These are phyloP conservation scores for Alternaria panax DNA, from an alignment of 2,329 filamentous ascomycete species.

Conservation along the genomic window DNA sequence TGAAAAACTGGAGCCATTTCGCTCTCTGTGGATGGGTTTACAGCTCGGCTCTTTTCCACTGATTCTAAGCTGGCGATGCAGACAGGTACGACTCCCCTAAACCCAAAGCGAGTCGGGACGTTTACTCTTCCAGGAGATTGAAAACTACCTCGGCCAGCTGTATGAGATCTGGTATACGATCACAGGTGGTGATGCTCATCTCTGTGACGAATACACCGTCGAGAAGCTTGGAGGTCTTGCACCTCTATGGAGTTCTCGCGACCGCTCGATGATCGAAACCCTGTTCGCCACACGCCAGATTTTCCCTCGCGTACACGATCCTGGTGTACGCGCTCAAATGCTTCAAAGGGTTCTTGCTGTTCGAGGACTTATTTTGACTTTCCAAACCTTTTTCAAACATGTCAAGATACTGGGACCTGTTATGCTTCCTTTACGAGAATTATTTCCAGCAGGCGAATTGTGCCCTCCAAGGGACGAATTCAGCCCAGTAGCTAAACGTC, in stretches of 20 bases:
- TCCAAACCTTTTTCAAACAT: slow-evolving; percentile 22
- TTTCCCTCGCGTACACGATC: slow-evolving; percentile 11
- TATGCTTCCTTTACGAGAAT: slow-evolving; percentile 14
- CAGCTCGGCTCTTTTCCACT: slow-evolving; percentile 15
- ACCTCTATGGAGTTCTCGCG: slow-evolving; percentile 11
- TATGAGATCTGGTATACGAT: slow-evolving; percentile 14
- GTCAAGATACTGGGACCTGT: slow-evolving; percentile 15
- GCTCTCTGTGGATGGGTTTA: slow-evolving; percentile 12
- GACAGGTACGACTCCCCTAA: slow-evolving; percentile 6
- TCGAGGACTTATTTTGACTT: slow-evolving; percentile 9
- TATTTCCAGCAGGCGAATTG: slow-evolving; percentile 9
- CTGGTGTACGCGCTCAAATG: slow-evolving; percentile 8
- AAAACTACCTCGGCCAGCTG: slow-evolving; percentile 16
- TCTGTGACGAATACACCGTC: slow-evolving; percentile 18
- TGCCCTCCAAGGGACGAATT: slow-evolving; percentile 9
- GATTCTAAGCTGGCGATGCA: slow-evolving; percentile 19
- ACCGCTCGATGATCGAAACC: slow-evolving; percentile 8
- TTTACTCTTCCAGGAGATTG: slow-evolving; percentile 15
- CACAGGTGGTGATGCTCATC: background rate
- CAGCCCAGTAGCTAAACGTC: slow-evolving; percentile 4
- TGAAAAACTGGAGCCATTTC: slow-evolving; percentile 18
- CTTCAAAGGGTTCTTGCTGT: slow-evolving; percentile 12
- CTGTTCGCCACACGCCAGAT: slow-evolving; percentile 11
- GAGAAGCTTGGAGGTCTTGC: slow-evolving; percentile 11
- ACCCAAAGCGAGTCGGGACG: background rate